Evolutionary conservation across 352 stramenopile genomes (phyloP).

Genomic region (Phytophthora boehmeriae): DNA sequence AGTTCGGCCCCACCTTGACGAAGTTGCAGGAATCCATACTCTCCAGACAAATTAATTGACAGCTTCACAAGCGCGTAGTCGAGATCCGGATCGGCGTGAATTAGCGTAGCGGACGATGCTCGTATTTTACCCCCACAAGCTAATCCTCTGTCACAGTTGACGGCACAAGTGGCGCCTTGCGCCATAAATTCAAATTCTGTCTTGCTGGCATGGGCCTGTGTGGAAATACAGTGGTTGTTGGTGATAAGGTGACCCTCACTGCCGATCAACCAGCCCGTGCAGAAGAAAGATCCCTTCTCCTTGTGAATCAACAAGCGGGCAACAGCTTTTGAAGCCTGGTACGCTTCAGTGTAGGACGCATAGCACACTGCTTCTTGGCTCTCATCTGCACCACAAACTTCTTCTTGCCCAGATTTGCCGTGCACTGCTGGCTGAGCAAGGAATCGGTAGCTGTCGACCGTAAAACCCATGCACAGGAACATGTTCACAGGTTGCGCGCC

Average conservation of each 20-base stretch:
- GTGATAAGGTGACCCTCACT: slow-evolving; percentile 77
- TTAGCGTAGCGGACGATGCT: slow-evolving; percentile 37
- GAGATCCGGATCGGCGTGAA: slow-evolving; percentile 38
- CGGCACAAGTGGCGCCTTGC: slow-evolving; percentile 42
- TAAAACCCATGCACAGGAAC: slow-evolving; percentile 51
- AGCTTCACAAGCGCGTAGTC: slow-evolving; percentile 80
- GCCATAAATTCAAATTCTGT: slow-evolving; percentile 77
- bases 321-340: slow-evolving; percentile 43
- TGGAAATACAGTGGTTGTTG: slow-evolving; percentile 80
- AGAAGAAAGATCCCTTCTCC: slow-evolving; percentile 56
- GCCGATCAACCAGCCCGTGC: slow-evolving; percentile 77
- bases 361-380: slow-evolving; percentile 65
- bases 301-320: slow-evolving; percentile 75
- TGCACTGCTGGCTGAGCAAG: slow-evolving; percentile 32
- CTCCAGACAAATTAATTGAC: slow-evolving; percentile 45
- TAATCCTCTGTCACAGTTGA: slow-evolving; percentile 40
- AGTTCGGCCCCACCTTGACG: slow-evolving; percentile 49
- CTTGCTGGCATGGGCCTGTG: slow-evolving; percentile 45
- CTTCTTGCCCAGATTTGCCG: slow-evolving; percentile 33
- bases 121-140: slow-evolving; percentile 51
- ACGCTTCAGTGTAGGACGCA: slow-evolving; percentile 18
- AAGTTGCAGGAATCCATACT: slow-evolving; percentile 65
- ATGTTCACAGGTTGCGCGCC: slow-evolving; percentile 28
- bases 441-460: slow-evolving; percentile 53
- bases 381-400: slow-evolving; percentile 71